phyloP scores from a whole-genome alignment of 2,329 filamentous ascomycete genomes.

The Claviceps sp. region DNA sequence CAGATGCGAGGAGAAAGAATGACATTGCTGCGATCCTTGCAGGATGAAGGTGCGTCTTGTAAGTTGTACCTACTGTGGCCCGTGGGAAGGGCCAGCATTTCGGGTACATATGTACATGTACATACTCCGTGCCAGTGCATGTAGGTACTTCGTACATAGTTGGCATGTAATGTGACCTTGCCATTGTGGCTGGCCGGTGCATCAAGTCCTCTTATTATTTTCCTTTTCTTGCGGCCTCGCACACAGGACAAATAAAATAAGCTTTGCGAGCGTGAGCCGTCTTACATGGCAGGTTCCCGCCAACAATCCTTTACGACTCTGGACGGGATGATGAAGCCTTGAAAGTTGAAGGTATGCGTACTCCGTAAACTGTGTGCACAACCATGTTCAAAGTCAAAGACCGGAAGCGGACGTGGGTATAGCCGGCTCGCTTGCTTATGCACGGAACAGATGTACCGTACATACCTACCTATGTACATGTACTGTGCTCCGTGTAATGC shows the following conservation, averaged over 20 bases:
- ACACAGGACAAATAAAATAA: background rate
- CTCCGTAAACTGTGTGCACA: no score
- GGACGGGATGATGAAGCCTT: no score
- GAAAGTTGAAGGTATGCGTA: no score
- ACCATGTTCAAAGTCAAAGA: no score
- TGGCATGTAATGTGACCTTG: background rate
- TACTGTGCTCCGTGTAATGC: no score
- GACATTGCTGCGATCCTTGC: slow-evolving; percentile 2
- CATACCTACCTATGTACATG: background rate
- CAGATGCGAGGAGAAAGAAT: background rate
- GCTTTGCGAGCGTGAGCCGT: background rate
- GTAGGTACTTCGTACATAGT: no score
- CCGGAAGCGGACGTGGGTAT: background rate
- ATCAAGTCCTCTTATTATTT: background rate
- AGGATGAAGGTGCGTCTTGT: background rate
- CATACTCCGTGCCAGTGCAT: no score
- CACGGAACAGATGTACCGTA: background rate
- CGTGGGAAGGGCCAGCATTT: no score
- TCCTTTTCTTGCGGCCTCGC: background rate
- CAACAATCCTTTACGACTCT: no score
- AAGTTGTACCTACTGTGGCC: no score
- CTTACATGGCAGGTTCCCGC: no score
- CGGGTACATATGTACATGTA: no score
- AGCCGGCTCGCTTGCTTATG: background rate
- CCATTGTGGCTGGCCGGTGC: background rate